Conservation (phyloP, 768 basidiomycete species). For the Trametes cinnabarina region DNA sequence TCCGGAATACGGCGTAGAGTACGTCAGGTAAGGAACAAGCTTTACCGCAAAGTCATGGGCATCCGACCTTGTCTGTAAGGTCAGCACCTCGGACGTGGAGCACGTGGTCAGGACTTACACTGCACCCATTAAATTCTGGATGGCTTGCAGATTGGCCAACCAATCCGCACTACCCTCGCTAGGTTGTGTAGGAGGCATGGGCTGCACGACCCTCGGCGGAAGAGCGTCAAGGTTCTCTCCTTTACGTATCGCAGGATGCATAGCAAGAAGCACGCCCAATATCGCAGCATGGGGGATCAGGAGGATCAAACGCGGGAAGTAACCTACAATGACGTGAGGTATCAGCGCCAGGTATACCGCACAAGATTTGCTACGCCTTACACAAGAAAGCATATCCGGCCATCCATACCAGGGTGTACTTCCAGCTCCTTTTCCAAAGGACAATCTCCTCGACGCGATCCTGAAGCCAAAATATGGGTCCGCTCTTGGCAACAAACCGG, state of each 20-base stretch:
- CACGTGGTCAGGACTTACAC: constrained; percentile 46
- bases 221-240: constrained; percentile 18
- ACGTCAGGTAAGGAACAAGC: constrained; percentile 47
- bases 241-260: constrained; percentile 47
- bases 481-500: constrained; percentile 71
- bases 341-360: background rate
- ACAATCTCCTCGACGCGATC: constrained; percentile 84
- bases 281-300: constrained; percentile 64
- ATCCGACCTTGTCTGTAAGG: constrained; percentile 51
- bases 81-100: background rate
- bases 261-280: constrained; percentile 63
- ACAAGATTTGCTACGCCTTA: constrained; percentile 26
- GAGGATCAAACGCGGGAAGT: constrained; percentile 69
- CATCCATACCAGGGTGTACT: constrained; percentile 72
- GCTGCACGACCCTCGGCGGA: constrained; percentile 24
- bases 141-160: constrained; percentile 84
- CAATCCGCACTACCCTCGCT: constrained; percentile 73
- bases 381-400: constrained; percentile 76
- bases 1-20: constrained; percentile 51
- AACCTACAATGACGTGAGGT: constrained; percentile 47
- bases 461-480: constrained; percentile 87
- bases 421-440: constrained; percentile 78
- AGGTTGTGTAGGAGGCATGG: constrained; percentile 32
- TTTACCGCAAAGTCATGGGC: constrained; percentile 52
- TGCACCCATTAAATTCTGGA: constrained; percentile 89